Base-by-base conservation (phyloP, 257 asterid species). In the Mitragyna speciosa region DNA sequence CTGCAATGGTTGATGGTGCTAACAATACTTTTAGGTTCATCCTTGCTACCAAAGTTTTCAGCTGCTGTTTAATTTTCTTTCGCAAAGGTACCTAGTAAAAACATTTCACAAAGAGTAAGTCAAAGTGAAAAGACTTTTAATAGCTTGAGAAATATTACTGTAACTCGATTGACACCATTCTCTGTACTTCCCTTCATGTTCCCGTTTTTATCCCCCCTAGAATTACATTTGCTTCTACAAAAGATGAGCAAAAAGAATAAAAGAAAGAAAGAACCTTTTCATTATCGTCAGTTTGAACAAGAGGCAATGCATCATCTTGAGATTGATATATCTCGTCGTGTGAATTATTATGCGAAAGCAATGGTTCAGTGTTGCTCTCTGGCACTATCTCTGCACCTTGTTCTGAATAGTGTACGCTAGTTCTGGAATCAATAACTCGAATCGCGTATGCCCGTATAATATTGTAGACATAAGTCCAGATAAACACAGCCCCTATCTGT, bases 1-100 rank as follows among this genome's bases (percentile, higher is more conserved):
- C 72, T 68, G 88, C 90, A 72, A 84, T 76, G 70, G 88, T 87
- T 5, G 90, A 84, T 17, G 90, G 90, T 67, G 87, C 80, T 75
- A 84, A 74, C 52, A 87, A 54, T 70, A 82, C 59, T 33, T 76
- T 80, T 39, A 87, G 76, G 52, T 84, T 82, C 24, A 81, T 58
- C 39, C 52, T 78, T 63, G 68, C 67, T 54, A 30, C 26, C 80
- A 78, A 72, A 19, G 64, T 75, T 64, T 70, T 79, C 70, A 82
- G 76, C 67, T 49, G 81, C 82, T 72, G 79, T 70, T 80, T 79
- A 63, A 84, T 49, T 54, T 58, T 67, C 43, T 64, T 12, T 39
- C 71, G 74, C 26, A 63, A 2, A 0, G 85, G 70, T 3, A 78
- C 82, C 90, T 87, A 82, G 30, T 7, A 20, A 19, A 59, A 16